Evolutionary conservation across 495 filamentous ascomycete genomes (phyloP), one percentile per base, ranked within the genome.

Genomic region (Aspergillus coremiiformis): DNA sequence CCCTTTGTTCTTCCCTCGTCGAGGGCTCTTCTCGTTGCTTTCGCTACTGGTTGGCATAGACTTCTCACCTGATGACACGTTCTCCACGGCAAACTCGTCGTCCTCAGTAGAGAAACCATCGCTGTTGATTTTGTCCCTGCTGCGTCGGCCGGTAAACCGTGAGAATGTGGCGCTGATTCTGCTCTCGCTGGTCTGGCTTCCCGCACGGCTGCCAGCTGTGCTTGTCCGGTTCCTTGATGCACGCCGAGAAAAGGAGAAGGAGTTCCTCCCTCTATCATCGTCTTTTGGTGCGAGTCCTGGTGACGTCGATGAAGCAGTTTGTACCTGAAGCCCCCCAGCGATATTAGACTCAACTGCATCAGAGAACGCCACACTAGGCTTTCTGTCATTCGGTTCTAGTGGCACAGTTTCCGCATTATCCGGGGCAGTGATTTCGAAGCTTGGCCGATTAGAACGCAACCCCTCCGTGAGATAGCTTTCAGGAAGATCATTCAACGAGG

Each of bases 111-210:
- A 50, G 19, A 51, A 59, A 1, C 61, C 56, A 46, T 72, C 65
- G 43, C 55, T 67, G 44, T 55, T 56, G 5, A 72, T 46, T 52
- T 66, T 74, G 17, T 78, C 75, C 51, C 62, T 60, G 57, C 73
- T 76, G 3, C 74, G 60, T 20, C 82, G 76, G 2, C 78, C 78
- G 22, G 77, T 73, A 39, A 91, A 72, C 39, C 83, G 78, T 15
- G 82, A 79, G 35, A 91, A 78, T 1, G 83, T 83, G n/a, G 77
- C 56, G 57, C 83, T 83, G 23, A 88, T 75, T 46, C 85, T 68
- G 33, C 75, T 82, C 44, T 90, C 86, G 20, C 84, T 84, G 6
- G 74, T 70, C 53, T 86, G 82, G 56, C 84, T 87, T 19, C 70
- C 76, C 3, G 86, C 79, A 50, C 86, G 80, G 56, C 85, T 88